phyloP scores from a whole-genome alignment of 257 asterid species.

The Rehmannia glutinosa region DNA sequence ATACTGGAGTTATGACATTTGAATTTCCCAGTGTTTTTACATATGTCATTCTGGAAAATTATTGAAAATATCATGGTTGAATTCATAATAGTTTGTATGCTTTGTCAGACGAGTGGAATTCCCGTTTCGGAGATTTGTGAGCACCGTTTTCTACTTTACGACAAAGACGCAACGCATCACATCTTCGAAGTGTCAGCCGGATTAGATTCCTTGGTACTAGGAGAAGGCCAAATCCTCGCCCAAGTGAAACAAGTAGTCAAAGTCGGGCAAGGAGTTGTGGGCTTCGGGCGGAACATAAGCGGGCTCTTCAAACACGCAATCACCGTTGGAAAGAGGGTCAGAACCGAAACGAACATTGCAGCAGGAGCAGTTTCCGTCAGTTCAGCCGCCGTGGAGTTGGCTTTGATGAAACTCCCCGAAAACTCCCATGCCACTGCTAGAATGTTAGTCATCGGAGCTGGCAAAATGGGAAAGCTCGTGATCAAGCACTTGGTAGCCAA shows the following conservation, averaged over 20 bases:
- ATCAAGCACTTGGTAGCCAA: slow-evolving; percentile 88
- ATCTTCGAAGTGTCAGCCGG: slow-evolving; percentile 94
- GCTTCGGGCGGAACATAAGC: slow-evolving; percentile 87
- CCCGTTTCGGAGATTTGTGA: slow-evolving; percentile 74
- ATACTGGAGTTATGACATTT: background rate
- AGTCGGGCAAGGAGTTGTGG: slow-evolving; percentile 85
- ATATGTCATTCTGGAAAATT: no score
- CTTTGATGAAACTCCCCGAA: slow-evolving; percentile 82
- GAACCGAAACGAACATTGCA: slow-evolving; percentile 88
- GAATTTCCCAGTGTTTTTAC: background rate
- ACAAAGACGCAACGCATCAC: slow-evolving; percentile 92
- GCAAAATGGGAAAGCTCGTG: slow-evolving; percentile 98
- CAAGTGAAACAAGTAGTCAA: slow-evolving; percentile 96
- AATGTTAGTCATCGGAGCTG: slow-evolving; percentile 84
- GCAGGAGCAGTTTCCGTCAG: slow-evolving; percentile 96
- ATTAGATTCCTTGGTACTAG: slow-evolving; percentile 84
- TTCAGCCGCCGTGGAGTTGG: slow-evolving; percentile 94
- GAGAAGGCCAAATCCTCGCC: slow-evolving; percentile 97
- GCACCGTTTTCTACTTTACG: slow-evolving; percentile 83
- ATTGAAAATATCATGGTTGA: background rate
- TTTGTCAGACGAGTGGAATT: slow-evolving; percentile 81
- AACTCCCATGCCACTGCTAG: slow-evolving; percentile 60
- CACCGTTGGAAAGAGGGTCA: slow-evolving; percentile 87
- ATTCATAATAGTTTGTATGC: slow-evolving; percentile 12
- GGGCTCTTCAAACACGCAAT: slow-evolving; percentile 95